Base-by-base conservation (phyloP, 257 asterid species). In the Gentiana straminea region DNA sequence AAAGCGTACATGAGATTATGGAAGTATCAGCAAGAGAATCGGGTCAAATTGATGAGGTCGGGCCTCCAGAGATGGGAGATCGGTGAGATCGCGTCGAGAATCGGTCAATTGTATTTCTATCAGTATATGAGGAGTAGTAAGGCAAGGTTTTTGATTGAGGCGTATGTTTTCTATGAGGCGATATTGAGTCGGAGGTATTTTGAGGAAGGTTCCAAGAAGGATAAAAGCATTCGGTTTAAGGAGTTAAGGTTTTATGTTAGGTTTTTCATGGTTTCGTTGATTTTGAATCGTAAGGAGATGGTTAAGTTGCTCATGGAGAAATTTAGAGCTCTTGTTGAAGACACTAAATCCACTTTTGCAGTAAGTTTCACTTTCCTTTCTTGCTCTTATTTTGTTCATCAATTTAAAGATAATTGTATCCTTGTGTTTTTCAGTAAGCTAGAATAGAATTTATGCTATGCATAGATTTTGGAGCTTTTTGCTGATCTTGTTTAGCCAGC, bases 21-120 rank as follows among this genome's bases (percentile, higher is more conserved):
- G 98, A 91, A 88, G 67, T 83, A 76, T 36, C 98, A 92, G 86
- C 97, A 81, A 74, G 84, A 80, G 68, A 81, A 92, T 75, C 81
- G 98, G 75, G 79, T 65, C 32, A 77, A 70, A 68, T 77, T 92
- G 56, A 70, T 65, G 46, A 88, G 75, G 32, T 81, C 86, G 52
- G 97, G 98, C 43, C 84, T 92, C 15, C 93, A 81, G 73, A 77
- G 98, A 1, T 88, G 93, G 97, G 97, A 92, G 73, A 88, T 92
- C 71, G 98, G 98, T 33, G 98, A 92, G 85, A 92, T 92, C 83
- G 96, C 98, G 33, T 92, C 98, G 32, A 80, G 98, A 58, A 88
- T 92, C 62, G 98, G 98, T 5, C 98, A 92, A 73, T 83, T 92
- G 58, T 92, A 88, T 32, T 85, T 79, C 57, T 79, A 65, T 64